Conservation (phyloP, 2,329 filamentous ascomycete genomes). For the Didymella sp. region DNA sequence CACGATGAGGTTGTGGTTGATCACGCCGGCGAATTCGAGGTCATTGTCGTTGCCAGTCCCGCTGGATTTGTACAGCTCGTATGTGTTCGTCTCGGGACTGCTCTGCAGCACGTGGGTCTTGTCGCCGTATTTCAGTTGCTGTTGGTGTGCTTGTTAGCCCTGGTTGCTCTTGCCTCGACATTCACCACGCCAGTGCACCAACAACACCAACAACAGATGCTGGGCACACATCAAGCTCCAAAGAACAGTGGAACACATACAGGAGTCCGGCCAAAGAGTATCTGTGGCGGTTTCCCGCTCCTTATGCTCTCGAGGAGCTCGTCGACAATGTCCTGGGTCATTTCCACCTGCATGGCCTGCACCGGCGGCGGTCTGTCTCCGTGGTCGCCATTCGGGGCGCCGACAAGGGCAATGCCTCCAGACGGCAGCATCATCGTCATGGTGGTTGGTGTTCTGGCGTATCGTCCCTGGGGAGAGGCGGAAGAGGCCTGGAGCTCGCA, state of each 20-base stretch:
- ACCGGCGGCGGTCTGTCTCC: slow-evolving; percentile 39
- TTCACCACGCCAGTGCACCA: slow-evolving; percentile 6
- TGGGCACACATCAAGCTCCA: slow-evolving; percentile 11
- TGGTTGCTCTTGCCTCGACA: slow-evolving; percentile 26
- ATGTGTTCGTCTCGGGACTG: slow-evolving; percentile 60
- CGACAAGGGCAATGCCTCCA: slow-evolving; percentile 48
- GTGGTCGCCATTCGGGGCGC: slow-evolving; percentile 49
- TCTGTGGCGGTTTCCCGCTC: slow-evolving; percentile 48
- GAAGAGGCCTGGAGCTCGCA: slow-evolving; percentile 44
- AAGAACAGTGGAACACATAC: slow-evolving; percentile 40
- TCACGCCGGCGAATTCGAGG: slow-evolving; percentile 62
- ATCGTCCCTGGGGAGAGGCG: slow-evolving; percentile 14
- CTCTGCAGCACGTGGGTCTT: slow-evolving; percentile 63
- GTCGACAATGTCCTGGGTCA: slow-evolving; percentile 51
- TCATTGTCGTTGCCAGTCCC: slow-evolving; percentile 50
- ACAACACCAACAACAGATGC: slow-evolving; percentile 13
- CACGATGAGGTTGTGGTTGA: slow-evolving; percentile 64
- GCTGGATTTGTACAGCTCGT: slow-evolving; percentile 63
- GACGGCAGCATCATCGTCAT: slow-evolving; percentile 37
- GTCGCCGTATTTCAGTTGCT: slow-evolving; percentile 65
- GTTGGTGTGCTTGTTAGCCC: slow-evolving; percentile 40
- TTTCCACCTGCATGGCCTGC: slow-evolving; percentile 53
- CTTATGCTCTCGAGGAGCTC: slow-evolving; percentile 49
- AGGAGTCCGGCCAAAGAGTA: slow-evolving; percentile 50
- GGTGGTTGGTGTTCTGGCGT: slow-evolving; percentile 34